Evolutionary conservation across 169 alveolate genomes (phyloP), one percentile per base, ranked within the genome.

Genomic region (Besnoitia besnoiti): DNA sequence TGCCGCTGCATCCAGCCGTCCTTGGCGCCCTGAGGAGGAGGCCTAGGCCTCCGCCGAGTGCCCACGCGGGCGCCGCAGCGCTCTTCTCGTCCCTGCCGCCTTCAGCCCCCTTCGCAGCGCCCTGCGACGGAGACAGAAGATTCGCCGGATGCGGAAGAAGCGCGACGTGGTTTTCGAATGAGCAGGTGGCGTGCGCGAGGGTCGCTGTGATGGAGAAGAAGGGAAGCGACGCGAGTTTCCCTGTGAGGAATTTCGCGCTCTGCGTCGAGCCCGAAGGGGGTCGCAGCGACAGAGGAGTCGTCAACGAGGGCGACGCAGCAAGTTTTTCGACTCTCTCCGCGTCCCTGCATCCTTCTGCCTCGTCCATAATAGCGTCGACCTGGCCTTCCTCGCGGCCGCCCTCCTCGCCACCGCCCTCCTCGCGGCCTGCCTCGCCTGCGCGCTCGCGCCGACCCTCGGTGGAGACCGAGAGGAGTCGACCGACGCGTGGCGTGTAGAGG

Each of bases 41-140:
- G 39, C 94, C 94, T 27, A 91, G 46, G 47, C 94, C 91, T 76
- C 94, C 88, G 40, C 92, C 94, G 33, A 55, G 30, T n/a, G n/a
- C n/a, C n/a, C n/a, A n/a, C n/a, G n/a, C n/a, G n/a, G 67, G 12
- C 30, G 33, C 67, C 67, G 67, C 67, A 1, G 59, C 67, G 67
- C 67, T 55, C 30, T 16, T n/a, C 24, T 35, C 80, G 19, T 35
- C 44, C 2, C 80, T 16, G 2, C 80, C 24, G 10, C 62, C 30
- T 50, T 10, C 62, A 14, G 62, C 62, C 42, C 0, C 44, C 27
- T 55, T 19, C 3, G 30, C 67, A 55, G 7, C 33, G 33, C 30
- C 24, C 30, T 55, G 33, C 12, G 67, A 0, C 67, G 4, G n/a
- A 55, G 67, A 55, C 67, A 10, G n/a, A 5, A 55, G 30, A 1